These are phyloP conservation scores for Termitomyces titanicus DNA, from an alignment of 768 basidiomycete genomes.

Conservation along the genomic window DNA sequence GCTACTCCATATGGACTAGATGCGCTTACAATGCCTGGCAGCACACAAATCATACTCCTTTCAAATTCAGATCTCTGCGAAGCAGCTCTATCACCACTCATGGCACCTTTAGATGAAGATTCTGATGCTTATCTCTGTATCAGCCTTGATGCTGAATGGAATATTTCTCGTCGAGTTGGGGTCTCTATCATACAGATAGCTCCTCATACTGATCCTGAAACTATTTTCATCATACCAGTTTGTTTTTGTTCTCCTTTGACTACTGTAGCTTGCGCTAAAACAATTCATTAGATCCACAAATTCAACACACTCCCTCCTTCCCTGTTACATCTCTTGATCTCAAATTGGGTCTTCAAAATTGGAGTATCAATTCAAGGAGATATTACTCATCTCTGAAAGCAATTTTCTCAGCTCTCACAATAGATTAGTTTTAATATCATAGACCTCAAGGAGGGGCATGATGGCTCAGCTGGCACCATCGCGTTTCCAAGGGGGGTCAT, in stretches of 20 bases:
- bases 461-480: too few species aligned
- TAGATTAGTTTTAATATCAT: conserved; percentile 1
- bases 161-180: background rate
- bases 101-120: background rate
- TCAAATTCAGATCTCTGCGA: background rate
- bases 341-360: conserved; percentile 5
- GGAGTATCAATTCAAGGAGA: conserved; percentile 1
- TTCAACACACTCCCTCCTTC: background rate
- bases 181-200: background rate
- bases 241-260: background rate
- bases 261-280: background rate
- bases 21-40: background rate
- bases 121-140: background rate
- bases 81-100: background rate
- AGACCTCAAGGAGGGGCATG: conserved; percentile 7
- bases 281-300: background rate
- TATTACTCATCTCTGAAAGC: conserved; percentile 3
- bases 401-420: conserved; percentile 3
- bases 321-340: background rate
- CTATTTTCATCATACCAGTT: background rate
- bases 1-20: background rate
- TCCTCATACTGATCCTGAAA: background rate
- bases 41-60: background rate
- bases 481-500: too few species aligned
- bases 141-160: conserved; percentile 1